A percentile compares a stretch with the other conserved stretches of the same genome.
Conservation (phyloP, 345 rosid genomes). For the Gossypium stocksii region DNA sequence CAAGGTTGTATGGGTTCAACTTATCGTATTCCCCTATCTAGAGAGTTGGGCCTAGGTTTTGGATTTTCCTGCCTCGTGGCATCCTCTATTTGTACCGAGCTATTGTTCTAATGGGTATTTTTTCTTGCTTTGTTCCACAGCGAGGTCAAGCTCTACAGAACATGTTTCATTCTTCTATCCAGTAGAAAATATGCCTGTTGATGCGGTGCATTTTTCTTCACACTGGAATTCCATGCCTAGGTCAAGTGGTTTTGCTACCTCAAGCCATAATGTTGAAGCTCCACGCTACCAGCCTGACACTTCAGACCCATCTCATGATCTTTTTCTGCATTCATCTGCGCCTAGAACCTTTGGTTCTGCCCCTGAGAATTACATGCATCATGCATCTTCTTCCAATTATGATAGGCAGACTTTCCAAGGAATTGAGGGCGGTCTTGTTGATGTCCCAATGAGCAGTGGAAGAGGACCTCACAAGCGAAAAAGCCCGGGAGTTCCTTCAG, state of each 20-base stretch:
- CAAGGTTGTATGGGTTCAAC: neutral
- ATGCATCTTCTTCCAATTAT: conserved; percentile 57
- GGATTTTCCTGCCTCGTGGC: neutral
- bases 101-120: conserved; percentile 15
- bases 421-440: conserved; percentile 47
- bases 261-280: conserved; percentile 44
- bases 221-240: conserved; percentile 57
- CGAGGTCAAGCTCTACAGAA: conserved; percentile 41
- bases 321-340: conserved; percentile 38
- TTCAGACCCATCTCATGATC: conserved; percentile 47
- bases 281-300: conserved; percentile 52
- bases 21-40: neutral
- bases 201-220: conserved; percentile 50
- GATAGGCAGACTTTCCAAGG: conserved; percentile 46
- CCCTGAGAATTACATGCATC: conserved; percentile 46
- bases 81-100: neutral
- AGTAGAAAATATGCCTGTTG: conserved; percentile 41
- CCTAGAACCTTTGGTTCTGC: conserved; percentile 40
- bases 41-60: conserved; percentile 8
- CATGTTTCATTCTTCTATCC: conserved; percentile 49
- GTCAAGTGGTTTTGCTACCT: conserved; percentile 47
- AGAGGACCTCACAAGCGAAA: conserved; percentile 75
- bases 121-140: conserved; percentile 30
- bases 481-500: conserved; percentile 58
- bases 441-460: conserved; percentile 46